A percentile compares a stretch with the other conserved stretches of the same genome.
phyloP scores from a whole-genome alignment of 129 eudicot genomes.

The Chrysanthemum makinoi region DNA sequence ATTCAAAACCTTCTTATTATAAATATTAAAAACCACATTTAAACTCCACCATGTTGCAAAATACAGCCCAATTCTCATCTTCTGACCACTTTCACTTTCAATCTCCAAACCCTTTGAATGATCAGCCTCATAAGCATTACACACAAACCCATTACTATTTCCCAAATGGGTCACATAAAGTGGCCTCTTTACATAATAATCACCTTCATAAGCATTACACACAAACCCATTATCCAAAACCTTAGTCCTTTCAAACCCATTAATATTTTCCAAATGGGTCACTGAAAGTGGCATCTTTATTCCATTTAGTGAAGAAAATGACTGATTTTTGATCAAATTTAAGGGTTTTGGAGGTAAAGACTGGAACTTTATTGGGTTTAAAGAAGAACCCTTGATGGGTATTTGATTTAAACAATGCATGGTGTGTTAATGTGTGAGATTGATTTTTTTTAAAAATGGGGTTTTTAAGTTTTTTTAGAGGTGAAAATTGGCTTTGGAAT shows the following conservation, averaged over 20 bases:
- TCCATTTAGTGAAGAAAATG: no score
- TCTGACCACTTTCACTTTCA: constrained; percentile 35
- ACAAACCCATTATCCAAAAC: no score
- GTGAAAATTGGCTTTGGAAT: constrained; percentile 23
- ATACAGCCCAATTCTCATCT: constrained; percentile 11
- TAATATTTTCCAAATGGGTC: constrained; percentile 26
- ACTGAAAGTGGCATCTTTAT: constrained; percentile 23
- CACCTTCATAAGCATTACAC: no score
- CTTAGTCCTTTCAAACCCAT: constrained; percentile 13
- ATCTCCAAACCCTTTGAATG: constrained; percentile 31
- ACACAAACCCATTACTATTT: not conserved
- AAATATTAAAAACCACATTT: not conserved
- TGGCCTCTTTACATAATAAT: no score
- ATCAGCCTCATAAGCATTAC: constrained; percentile 54
- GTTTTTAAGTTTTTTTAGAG: constrained; percentile 4
- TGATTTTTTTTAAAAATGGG: no score
- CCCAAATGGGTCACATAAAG: no score
- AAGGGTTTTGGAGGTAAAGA: constrained; percentile 15
- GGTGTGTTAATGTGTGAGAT: no score
- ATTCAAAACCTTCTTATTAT: not conserved
- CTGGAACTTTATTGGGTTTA: constrained; percentile 12
- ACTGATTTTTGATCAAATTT: no score
- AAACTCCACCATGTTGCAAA: not conserved
- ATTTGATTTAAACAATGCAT: constrained; percentile 29
- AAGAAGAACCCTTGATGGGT: constrained; percentile 9